Conservation (phyloP, 2,329 filamentous ascomycete species). For the Ophiobolus disseminans region DNA sequence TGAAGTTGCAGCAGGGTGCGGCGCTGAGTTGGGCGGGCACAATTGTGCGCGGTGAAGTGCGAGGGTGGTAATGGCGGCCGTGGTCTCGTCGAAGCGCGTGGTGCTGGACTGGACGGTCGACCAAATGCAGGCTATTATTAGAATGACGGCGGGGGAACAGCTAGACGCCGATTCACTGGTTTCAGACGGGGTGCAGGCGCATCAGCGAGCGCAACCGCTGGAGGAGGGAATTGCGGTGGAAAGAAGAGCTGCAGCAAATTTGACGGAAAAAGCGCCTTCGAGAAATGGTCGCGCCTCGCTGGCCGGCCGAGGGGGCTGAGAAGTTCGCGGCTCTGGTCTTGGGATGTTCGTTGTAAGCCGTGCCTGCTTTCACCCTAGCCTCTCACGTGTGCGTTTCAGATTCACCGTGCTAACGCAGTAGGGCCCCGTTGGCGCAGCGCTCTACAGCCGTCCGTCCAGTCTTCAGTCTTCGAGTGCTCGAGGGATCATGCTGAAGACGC, state of each 20-base stretch:
- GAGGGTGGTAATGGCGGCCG: too few species aligned
- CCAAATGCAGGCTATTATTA: conserved; percentile 38
- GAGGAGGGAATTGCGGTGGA: neutral
- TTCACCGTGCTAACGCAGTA: neutral
- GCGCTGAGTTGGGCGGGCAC: conserved; percentile 11
- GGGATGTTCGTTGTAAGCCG: conserved; percentile 22
- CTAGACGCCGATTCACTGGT: conserved; percentile 37
- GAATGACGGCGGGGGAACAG: conserved; percentile 27
- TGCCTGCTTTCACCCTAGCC: conserved; percentile 26
- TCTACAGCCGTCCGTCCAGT: neutral
- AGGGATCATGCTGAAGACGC: neutral
- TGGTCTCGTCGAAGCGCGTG: conserved; percentile 18
- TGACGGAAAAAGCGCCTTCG: neutral
- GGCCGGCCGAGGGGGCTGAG: conserved; percentile 23
- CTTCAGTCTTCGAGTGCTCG: neutral
- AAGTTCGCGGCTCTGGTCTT: conserved; percentile 24
- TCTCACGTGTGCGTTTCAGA: conserved; percentile 21
- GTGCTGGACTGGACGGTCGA: conserved; percentile 17
- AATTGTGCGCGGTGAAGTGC: conserved; percentile 16
- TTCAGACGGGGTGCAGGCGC: conserved; percentile 32
- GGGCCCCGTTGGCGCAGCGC: neutral
- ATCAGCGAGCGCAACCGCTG: conserved; percentile 13
- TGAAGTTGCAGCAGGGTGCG: conserved; percentile 15
- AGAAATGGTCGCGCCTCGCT: conserved; percentile 8
- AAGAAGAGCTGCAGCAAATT: neutral